phyloP scores from a whole-genome alignment of 2,329 filamentous ascomycete species.

The Monilinia polystroma region DNA sequence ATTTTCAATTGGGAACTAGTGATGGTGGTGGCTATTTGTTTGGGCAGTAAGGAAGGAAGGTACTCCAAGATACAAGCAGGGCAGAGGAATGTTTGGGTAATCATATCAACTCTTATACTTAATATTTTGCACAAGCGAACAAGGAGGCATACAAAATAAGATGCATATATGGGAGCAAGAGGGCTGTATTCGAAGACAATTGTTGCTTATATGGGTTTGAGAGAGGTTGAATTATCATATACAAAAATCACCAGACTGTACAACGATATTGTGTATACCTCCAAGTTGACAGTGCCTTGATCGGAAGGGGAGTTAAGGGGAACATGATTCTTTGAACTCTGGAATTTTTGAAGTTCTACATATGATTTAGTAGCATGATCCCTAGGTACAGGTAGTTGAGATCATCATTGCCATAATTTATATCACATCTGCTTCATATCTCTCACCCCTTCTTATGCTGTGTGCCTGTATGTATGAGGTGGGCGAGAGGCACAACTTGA shows the following conservation, averaged over 20 bases:
- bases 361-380: slow-evolving; percentile 6
- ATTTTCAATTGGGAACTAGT: slow-evolving; percentile 16
- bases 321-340: not conserved
- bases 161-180: not conserved
- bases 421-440: slow-evolving; percentile 1
- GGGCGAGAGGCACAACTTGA: not conserved
- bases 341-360: not conserved
- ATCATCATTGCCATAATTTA: slow-evolving; percentile 12
- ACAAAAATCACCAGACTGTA: slow-evolving; percentile 28
- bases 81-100: not conserved
- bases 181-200: slow-evolving; percentile 11
- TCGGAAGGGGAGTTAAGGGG: slow-evolving; percentile 13
- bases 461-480: not conserved
- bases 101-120: slow-evolving; percentile 9
- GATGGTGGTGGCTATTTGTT: slow-evolving; percentile 22
- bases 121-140: slow-evolving; percentile 7
- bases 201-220: slow-evolving; percentile 10
- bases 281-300: not conserved
- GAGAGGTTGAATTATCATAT: slow-evolving; percentile 11
- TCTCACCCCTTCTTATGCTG: not conserved
- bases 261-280: slow-evolving; percentile 23
- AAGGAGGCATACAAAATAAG: slow-evolving; percentile 5
- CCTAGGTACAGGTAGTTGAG: not conserved
- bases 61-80: not conserved
- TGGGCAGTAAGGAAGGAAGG: not conserved